These are phyloP conservation scores for Balansia obtecta DNA, from an alignment of 2,329 filamentous ascomycete genomes.

Conservation along the genomic window DNA sequence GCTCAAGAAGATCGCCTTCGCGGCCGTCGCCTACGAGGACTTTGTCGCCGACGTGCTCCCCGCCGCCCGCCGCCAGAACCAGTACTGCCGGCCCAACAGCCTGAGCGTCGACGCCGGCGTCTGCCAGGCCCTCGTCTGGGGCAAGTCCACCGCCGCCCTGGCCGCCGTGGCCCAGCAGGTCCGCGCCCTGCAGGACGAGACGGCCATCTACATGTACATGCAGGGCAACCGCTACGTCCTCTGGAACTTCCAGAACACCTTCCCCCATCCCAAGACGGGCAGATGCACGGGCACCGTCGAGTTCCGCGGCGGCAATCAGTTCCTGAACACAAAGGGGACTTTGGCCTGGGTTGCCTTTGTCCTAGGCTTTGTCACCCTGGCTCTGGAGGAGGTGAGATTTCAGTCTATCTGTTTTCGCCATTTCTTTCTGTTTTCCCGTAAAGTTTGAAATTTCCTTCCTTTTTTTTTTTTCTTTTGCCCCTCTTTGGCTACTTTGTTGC, in stretches of 20 bases:
- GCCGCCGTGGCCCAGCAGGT: constrained; percentile 19
- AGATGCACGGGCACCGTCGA: constrained; percentile 25
- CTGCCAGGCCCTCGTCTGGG: constrained; percentile 15
- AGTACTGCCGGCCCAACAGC: constrained; percentile 23
- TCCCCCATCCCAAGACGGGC: constrained; percentile 23
- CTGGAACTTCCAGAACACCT: constrained; percentile 29
- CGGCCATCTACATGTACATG: constrained; percentile 24
- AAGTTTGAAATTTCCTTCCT: background rate
- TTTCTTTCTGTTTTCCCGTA: background rate
- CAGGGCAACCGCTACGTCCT: constrained; percentile 26
- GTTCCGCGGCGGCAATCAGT: constrained; percentile 27
- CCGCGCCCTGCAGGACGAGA: constrained; percentile 13
- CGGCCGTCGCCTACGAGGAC: constrained; percentile 22
- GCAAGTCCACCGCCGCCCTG: constrained; percentile 15
- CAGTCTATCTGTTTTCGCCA: background rate
- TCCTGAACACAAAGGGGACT: constrained; percentile 24
- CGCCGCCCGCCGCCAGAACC: constrained; percentile 20
- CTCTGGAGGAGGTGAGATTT: constrained; percentile 20
- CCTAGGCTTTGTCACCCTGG: constrained; percentile 24
- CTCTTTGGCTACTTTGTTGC: no score
- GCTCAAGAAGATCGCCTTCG: constrained; percentile 26
- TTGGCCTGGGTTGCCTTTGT: constrained; percentile 28
- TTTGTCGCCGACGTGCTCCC: constrained; percentile 21
- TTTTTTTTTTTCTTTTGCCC: background rate
- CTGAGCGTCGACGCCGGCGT: constrained; percentile 20